phyloP scores from a whole-genome alignment of 768 basidiomycete genomes.

The Russula virescens region DNA sequence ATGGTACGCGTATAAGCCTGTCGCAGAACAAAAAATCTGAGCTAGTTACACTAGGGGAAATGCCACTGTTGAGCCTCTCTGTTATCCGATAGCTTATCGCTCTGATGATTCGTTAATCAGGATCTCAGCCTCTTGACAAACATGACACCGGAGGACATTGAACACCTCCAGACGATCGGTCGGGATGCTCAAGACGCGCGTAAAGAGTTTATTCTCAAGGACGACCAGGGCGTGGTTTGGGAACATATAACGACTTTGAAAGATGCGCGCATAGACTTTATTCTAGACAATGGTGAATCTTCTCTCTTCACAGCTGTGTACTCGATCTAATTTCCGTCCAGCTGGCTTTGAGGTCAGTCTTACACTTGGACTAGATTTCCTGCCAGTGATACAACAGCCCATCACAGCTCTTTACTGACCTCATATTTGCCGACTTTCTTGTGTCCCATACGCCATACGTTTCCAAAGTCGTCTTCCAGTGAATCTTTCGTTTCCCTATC shows the following conservation, averaged over 20 bases:
- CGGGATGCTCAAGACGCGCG: slow-evolving; percentile 73
- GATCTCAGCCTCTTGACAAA: slow-evolving; percentile 90
- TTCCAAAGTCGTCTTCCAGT: slow-evolving; percentile 87
- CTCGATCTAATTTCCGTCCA: slow-evolving; percentile 29
- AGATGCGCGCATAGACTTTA: slow-evolving; percentile 65
- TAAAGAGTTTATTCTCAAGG: slow-evolving; percentile 73
- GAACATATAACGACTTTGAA: slow-evolving; percentile 51
- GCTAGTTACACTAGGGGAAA: slow-evolving; percentile 63
- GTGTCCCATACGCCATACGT: slow-evolving; percentile 85
- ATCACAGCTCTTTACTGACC: slow-evolving; percentile 79
- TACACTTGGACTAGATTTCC: neutral
- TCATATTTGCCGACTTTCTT: slow-evolving; percentile 90
- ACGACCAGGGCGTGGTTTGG: slow-evolving; percentile 79
- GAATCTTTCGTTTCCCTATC: slow-evolving; percentile 27
- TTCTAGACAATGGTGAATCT: slow-evolving; percentile 79
- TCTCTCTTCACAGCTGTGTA: neutral
- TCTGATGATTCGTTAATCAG: slow-evolving; percentile 33
- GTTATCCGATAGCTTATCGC: neutral
- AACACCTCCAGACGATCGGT: slow-evolving; percentile 75
- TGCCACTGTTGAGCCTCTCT: slow-evolving; percentile 58
- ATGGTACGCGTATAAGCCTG: slow-evolving; percentile 44
- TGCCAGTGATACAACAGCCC: neutral
- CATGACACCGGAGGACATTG: slow-evolving; percentile 75
- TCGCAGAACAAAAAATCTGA: neutral
- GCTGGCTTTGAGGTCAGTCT: slow-evolving; percentile 81